phyloP scores from a whole-genome alignment of 305 asterid species.

The Fraxinus greggii region DNA sequence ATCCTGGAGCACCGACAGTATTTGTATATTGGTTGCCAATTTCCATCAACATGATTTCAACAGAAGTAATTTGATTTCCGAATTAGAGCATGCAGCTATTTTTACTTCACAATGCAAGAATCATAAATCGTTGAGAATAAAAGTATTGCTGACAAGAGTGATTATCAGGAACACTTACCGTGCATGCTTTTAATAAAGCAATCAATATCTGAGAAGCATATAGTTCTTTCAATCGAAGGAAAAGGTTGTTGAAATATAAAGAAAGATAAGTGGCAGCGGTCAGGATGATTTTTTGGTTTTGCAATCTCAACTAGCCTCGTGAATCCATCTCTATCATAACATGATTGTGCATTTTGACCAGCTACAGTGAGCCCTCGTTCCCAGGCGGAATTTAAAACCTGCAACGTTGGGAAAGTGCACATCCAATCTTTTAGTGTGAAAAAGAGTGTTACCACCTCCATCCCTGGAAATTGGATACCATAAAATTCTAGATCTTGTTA shows the following conservation, averaged over 20 bases:
- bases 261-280: slow-evolving; percentile 45
- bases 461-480: neutral
- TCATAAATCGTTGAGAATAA: neutral
- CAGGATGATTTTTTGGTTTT: slow-evolving; percentile 69
- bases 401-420: slow-evolving; percentile 7
- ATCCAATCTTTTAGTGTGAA: neutral
- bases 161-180: slow-evolving; percentile 35
- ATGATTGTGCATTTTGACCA: slow-evolving; percentile 54
- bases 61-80: neutral
- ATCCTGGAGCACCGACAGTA: neutral
- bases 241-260: slow-evolving; percentile 50
- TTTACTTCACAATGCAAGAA: neutral
- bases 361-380: slow-evolving; percentile 54
- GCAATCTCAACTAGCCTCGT: slow-evolving; percentile 51
- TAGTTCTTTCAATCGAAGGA: slow-evolving; percentile 43
- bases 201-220: slow-evolving; percentile 52
- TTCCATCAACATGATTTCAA: neutral
- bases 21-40: neutral
- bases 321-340: slow-evolving; percentile 53
- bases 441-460: neutral
- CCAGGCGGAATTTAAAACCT: slow-evolving; percentile 71
- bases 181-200: slow-evolving; percentile 65
- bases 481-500: neutral
- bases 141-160: neutral
- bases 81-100: neutral